Conservation (phyloP, 345 rosid species). For the Camelina sativa region DNA sequence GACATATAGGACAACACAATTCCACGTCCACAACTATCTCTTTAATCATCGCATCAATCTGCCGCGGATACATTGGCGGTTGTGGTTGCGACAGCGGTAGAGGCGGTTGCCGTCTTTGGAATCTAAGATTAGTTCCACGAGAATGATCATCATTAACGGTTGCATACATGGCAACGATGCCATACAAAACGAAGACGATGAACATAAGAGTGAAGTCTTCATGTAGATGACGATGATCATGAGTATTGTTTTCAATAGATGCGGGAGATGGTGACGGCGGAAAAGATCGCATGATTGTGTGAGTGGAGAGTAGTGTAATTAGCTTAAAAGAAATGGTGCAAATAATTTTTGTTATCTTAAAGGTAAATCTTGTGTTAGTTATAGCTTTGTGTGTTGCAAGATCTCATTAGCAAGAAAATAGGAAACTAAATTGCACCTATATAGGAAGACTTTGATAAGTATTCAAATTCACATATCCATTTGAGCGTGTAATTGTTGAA, state of each 20-base stretch:
- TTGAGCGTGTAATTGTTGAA: background rate
- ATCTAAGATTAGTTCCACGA: slow-evolving; percentile 10
- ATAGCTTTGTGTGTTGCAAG: background rate
- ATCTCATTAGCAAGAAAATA: slow-evolving; percentile 27
- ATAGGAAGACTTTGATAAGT: slow-evolving; percentile 20
- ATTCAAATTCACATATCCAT: slow-evolving; percentile 10
- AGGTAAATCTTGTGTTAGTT: no score
- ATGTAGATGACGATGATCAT: background rate
- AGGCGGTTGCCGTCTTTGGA: background rate
- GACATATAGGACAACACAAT: no score
- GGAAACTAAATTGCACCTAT: slow-evolving; percentile 22
- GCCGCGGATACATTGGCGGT: no score
- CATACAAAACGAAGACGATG: slow-evolving; percentile 23
- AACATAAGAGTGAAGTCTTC: slow-evolving; percentile 7
- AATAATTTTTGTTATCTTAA: background rate
- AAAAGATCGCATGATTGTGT: slow-evolving; percentile 23
- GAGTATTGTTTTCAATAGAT: background rate
- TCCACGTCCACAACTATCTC: no score
- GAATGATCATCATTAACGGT: background rate
- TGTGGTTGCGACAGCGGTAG: no score
- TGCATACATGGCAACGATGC: slow-evolving; percentile 12
- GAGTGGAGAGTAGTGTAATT: background rate
- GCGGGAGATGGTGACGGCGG: slow-evolving; percentile 29
- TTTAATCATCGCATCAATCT: no score
- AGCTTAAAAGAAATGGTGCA: background rate